Base-by-base conservation (phyloP, 106 monocot genomes). In the Acorus gramineus region DNA sequence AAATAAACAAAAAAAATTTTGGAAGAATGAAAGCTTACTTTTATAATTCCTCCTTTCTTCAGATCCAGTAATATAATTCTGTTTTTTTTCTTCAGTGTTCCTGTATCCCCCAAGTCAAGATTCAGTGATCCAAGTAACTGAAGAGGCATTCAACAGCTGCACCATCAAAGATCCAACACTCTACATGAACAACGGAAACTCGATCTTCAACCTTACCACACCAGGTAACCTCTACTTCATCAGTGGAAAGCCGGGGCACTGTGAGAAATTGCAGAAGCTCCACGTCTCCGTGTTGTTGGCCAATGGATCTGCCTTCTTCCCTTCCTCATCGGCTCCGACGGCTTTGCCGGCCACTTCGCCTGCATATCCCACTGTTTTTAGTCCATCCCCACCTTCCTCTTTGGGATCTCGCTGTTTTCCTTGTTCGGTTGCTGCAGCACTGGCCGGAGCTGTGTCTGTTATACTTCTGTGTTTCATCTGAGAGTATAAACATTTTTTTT, bases 91-190 rank as follows among this genome's bases (percentile, higher is more conserved):
- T 58, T 54, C 75, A 95, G 94, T 84, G 65, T 95, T 95, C 71
- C 70, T 95, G 53, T 95, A 95, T 71, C 94, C 94, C 52, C 94
- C 94, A 71, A 95, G 86, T 64, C 77, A 95, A 76, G 94, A 95
- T 70, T 77, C 84, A 52, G 94, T 95, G 76, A 8, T 82, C 44
- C 94, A 82, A 73, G 94, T 95, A 63, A 85, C 86, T 42, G 78
- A 78, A 70, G 43, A 2, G 54, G 94, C 90, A 5, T 95, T 76
- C 82, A 74, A 70, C 59, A 64, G 59, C 71, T 90, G 90, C 74
- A 14, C 7, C 46, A 45, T 73, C n/a, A 49, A 73, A 3, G 78
- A 80, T 8, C 90, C 86, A 49, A 64, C 90, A 10, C 42, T 73
- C 11, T 72, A 56, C 47, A 70, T 95, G 70, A 55, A n/a, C 52